These are phyloP conservation scores for Glycyrrhiza uralensis DNA, from an alignment of 306 rosid genomes.

Conservation along the genomic window DNA sequence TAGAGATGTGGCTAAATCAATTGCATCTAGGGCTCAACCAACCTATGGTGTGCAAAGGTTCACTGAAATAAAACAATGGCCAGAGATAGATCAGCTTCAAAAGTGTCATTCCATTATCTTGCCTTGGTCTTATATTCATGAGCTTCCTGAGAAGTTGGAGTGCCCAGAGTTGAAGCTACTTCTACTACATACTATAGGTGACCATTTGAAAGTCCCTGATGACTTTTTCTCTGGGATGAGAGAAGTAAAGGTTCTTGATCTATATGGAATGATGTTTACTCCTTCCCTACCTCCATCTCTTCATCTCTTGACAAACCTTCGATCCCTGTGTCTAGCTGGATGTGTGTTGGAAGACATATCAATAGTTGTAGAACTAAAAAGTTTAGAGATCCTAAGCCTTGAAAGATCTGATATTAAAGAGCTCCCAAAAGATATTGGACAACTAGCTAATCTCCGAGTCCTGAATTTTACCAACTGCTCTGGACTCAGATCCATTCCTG, in stretches of 20 bases:
- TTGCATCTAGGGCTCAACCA: not conserved
- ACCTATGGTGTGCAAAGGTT: not conserved
- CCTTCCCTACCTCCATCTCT: not conserved
- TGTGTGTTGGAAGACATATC: not conserved
- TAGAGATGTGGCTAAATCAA: not conserved
- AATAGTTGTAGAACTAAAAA: not conserved
- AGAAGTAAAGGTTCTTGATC: not conserved
- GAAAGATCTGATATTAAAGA: not conserved
- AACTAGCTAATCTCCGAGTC: slow-evolving; percentile 5
- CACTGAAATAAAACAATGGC: not conserved
- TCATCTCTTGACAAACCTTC: not conserved
- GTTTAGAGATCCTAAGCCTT: not conserved
- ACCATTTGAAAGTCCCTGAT: not conserved
- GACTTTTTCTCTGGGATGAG: not conserved
- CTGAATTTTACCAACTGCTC: not conserved
- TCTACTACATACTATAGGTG: not conserved
- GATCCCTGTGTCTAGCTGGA: not conserved
- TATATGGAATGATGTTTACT: not conserved
- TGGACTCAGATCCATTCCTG: not conserved
- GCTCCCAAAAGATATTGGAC: slow-evolving; percentile 21
- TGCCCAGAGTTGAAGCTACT: not conserved
- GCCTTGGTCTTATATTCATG: not conserved
- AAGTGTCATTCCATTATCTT: not conserved
- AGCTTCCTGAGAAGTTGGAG: not conserved
- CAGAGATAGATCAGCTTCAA: not conserved